A percentile compares a stretch with the other conserved stretches of the same genome.
phyloP scores from a whole-genome alignment of 495 filamentous ascomycete genomes.

The Astrothelium macrocarpum region DNA sequence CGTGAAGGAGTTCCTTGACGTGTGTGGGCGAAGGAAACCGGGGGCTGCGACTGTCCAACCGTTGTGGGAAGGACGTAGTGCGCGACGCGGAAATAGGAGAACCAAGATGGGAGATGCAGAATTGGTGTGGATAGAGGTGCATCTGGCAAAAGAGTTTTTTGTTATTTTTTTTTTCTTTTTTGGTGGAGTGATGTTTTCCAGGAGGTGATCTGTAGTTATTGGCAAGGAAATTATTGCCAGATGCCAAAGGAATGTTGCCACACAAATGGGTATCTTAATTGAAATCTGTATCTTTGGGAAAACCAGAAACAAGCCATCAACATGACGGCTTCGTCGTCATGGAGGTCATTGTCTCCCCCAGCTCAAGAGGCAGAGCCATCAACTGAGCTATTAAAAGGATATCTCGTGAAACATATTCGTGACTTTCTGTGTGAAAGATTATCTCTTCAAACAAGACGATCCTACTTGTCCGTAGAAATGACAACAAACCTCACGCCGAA shows the following conservation, averaged over 20 bases:
- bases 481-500: neutral
- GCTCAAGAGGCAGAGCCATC: neutral
- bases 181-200: neutral
- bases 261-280: neutral
- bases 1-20: neutral
- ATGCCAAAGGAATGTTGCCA: constrained; percentile 3
- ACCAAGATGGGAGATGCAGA: neutral
- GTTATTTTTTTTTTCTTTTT: neutral
- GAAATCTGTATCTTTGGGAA: neutral
- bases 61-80: neutral
- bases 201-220: neutral
- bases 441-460: neutral
- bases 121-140: neutral
- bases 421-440: neutral
- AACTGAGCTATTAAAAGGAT: neutral
- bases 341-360: neutral
- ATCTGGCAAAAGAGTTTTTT: neutral
- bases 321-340: neutral
- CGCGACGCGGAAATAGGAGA: neutral
- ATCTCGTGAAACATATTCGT: neutral
- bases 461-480: neutral
- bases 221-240: neutral
- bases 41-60: constrained; percentile 5
- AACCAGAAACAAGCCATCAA: neutral
- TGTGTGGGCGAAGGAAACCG: neutral